phyloP scores from a whole-genome alignment of 352 stramenopile genomes.

The Phytophthora europaea region DNA sequence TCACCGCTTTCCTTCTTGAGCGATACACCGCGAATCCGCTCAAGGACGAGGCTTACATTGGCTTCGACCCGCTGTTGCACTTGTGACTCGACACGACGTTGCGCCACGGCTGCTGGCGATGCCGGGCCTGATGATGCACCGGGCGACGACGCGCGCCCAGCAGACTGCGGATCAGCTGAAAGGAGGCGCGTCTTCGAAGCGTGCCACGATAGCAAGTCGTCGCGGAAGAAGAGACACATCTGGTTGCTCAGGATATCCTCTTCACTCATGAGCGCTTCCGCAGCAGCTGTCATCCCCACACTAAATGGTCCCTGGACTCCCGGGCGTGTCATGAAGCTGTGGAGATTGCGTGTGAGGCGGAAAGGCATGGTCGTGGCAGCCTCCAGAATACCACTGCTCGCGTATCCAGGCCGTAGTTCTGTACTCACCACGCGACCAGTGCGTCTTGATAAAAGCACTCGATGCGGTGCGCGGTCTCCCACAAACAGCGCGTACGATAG shows the following conservation, averaged over 20 bases:
- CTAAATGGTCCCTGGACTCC: constrained; percentile 91
- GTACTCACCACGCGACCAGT: constrained; percentile 88
- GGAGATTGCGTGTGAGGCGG: constrained; percentile 89
- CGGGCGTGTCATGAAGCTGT: constrained; percentile 87
- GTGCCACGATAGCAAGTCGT: constrained; percentile 91
- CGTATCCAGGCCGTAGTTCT: constrained; percentile 87
- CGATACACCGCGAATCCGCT: constrained; percentile 81
- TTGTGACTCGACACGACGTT: constrained; percentile 79
- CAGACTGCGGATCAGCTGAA: constrained; percentile 35
- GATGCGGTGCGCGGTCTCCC: constrained; percentile 86
- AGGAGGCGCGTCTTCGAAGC: constrained; percentile 83
- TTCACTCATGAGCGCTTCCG: constrained; percentile 86
- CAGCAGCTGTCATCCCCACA: constrained; percentile 82
- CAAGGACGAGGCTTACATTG: constrained; percentile 87
- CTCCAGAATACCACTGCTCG: constrained; percentile 85
- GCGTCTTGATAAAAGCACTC: constrained; percentile 82
- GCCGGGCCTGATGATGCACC: constrained; percentile 28
- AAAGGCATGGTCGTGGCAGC: constrained; percentile 89
- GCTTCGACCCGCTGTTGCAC: constrained; percentile 89
- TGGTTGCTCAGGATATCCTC: constrained; percentile 89
- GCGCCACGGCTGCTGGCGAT: constrained; percentile 41
- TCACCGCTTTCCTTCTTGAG: constrained; percentile 76
- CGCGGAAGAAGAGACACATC: constrained; percentile 90
- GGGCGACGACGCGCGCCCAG: constrained; percentile 33
- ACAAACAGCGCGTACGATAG: constrained; percentile 90